These are phyloP conservation scores for Xylariales sp. DNA, from an alignment of 2,329 filamentous ascomycete genomes.

Conservation along the genomic window DNA sequence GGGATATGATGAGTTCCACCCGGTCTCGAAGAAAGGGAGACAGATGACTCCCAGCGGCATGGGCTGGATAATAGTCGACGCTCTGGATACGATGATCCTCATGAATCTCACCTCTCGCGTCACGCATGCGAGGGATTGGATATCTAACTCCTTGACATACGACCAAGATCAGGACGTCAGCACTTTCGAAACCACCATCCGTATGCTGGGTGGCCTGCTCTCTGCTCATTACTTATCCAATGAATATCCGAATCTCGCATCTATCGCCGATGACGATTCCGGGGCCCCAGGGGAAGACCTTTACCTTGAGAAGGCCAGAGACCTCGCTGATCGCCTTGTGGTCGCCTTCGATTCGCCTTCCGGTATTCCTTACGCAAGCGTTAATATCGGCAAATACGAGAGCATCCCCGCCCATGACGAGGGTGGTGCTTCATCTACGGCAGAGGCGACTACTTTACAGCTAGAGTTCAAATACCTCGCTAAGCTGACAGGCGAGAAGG, in stretches of 20 bases:
- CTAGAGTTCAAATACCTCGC: conserved; percentile 97
- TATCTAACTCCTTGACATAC: conserved; percentile 82
- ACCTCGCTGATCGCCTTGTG: conserved; percentile 87
- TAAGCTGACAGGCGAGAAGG: conserved; percentile 90
- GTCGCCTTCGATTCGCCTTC: conserved; percentile 88
- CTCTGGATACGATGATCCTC: conserved; percentile 94
- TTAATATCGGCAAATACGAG: conserved; percentile 82
- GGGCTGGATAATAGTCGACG: conserved; percentile 98
- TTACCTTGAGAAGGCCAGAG: conserved; percentile 95
- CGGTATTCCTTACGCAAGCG: conserved; percentile 89
- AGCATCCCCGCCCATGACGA: conserved; percentile 87
- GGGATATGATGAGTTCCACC: conserved; percentile 92
- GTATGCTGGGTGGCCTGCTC: conserved; percentile 93
- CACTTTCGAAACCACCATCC: conserved; percentile 97
- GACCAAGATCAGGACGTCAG: conserved; percentile 96
- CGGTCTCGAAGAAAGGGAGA: conserved; percentile 79
- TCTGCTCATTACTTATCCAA: conserved; percentile 96
- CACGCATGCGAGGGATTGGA: conserved; percentile 87
- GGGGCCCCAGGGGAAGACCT: conserved; percentile 85
- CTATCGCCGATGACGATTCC: conserved; percentile 75
- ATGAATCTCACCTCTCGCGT: conserved; percentile 96
- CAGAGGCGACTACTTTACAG: conserved; percentile 91
- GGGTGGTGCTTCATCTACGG: conserved; percentile 89
- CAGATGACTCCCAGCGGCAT: conserved; percentile 91
- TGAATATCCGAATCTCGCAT: conserved; percentile 81